Evolutionary conservation across 1,284 basidiomycete genomes (phyloP).

Genomic region (Rhodotorula mucilaginosa): DNA sequence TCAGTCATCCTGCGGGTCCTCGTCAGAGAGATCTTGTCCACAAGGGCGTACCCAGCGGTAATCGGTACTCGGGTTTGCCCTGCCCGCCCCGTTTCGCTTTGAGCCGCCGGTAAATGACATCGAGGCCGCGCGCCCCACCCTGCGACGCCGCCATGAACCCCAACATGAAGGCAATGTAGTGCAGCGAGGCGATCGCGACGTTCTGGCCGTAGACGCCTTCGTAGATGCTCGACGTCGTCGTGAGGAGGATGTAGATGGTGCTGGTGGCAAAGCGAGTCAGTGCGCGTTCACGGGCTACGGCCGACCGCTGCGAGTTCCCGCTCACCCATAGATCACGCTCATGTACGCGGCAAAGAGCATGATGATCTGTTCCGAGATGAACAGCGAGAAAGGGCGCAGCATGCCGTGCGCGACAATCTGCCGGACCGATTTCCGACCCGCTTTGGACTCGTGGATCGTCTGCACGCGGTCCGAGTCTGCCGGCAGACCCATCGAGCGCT

Average conservation of each 20-base stretch:
- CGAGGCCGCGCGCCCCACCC: constrained; percentile 58
- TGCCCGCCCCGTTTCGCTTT: constrained; percentile 57
- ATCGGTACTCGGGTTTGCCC: constrained; percentile 61
- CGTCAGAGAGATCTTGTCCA: not conserved
- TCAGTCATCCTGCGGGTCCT: constrained; percentile 30
- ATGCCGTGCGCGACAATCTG: constrained; percentile 49
- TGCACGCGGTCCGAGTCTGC: constrained; percentile 42
- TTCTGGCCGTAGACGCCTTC: constrained; percentile 53
- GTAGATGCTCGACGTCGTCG: constrained; percentile 59
- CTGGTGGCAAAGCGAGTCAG: no score
- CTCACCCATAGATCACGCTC: constrained; percentile 53
- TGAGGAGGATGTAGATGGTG: constrained; percentile 61
- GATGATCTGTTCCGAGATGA: constrained; percentile 56
- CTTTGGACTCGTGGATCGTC: constrained; percentile 38
- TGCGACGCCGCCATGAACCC: constrained; percentile 44
- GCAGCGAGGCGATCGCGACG: constrained; percentile 58
- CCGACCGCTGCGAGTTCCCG: no score
- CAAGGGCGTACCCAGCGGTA: constrained; percentile 49
- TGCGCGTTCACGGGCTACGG: no score
- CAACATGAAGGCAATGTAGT: constrained; percentile 58
- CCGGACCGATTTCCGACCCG: constrained; percentile 41
- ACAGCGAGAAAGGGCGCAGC: constrained; percentile 55
- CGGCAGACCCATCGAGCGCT: constrained; percentile 48
- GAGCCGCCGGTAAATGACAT: constrained; percentile 58
- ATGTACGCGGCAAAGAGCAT: constrained; percentile 55